Evolutionary conservation across 208 protist species (phyloP), one percentile per base, ranked within the genome.

Genomic region (Histomonas meleagridis): DNA sequence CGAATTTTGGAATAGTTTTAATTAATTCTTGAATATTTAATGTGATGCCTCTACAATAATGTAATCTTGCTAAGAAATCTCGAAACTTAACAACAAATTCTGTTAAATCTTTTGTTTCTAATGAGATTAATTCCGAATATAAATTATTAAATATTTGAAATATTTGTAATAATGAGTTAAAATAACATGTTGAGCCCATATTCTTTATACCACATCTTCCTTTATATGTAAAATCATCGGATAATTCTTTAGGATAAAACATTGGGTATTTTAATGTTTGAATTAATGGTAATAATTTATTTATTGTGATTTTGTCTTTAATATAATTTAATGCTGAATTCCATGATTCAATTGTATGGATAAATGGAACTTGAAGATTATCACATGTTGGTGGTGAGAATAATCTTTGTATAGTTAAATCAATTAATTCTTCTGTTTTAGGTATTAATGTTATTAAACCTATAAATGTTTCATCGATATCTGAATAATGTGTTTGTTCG

Each of bases 391-490:
- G 76, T 26, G 46, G 43, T 14, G 46, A 51, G 12, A 86, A 86
- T 51, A 86, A 16, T 12, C 76, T 0, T 49, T 86, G 23, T 5
- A 86, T 86, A 10, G 46, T 46, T 2, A 86, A 49, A 21, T 86
- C 76, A 26, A 57, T 28, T 18, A 12, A 57, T 86, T 51, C 26
- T 35, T 51, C 10, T 0, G 40, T 57, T 55, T 86, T 32, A 2
- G 76, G 76, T 18, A 86, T 86, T 46, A 86, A 86, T 40, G 40
- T 32, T n/a, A 86, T 18, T 1, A 86, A 38, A 57, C 18, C 18
- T 21, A 86, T 86, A 28, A 86, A 57, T 38, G 76, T 86, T 86
- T 86, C n/a, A 55, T 86, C 76, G 14, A 48, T 43, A 32, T 86
- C 76, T 55, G 46, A 55, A 48, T 57, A 86, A 35, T 55, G 55